phyloP scores from a whole-genome alignment of 345 rosid species.

The Leavenworthia alabamica region DNA sequence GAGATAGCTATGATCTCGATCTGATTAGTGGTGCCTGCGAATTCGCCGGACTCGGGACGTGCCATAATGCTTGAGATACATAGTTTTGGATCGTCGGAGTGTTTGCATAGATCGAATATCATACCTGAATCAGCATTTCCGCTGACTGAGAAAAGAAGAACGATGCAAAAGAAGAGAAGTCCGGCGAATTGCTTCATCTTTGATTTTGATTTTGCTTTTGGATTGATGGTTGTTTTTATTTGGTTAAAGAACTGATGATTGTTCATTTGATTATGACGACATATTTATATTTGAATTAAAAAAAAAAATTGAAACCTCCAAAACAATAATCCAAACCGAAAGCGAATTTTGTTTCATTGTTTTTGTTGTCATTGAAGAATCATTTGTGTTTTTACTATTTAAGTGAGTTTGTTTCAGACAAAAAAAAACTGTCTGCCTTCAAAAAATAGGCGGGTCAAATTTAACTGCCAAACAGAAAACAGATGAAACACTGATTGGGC shows the following conservation, averaged over 20 bases:
- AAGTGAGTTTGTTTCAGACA: neutral
- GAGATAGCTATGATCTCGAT: constrained; percentile 47
- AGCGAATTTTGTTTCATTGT: neutral
- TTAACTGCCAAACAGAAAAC: constrained; percentile 7
- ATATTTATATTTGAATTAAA: constrained; percentile 5
- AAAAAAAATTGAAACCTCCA: neutral
- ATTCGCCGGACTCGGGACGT: constrained; percentile 31
- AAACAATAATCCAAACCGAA: neutral
- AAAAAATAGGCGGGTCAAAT: constrained; percentile 10
- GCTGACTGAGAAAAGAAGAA: neutral
- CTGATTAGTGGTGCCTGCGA: constrained; percentile 28
- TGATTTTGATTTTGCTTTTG: neutral
- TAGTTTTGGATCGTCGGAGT: constrained; percentile 26
- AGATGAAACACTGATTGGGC: neutral
- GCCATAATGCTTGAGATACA: constrained; percentile 42
- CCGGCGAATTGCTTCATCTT: constrained; percentile 23
- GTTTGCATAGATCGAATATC: constrained; percentile 30
- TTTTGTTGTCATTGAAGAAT: neutral
- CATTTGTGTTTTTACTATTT: neutral
- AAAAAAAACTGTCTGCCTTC: neutral
- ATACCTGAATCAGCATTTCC: constrained; percentile 5
- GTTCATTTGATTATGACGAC: neutral
- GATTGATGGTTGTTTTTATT: neutral
- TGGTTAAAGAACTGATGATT: neutral
- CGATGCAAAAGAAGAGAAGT: constrained; percentile 7